Conservation (phyloP, 2,329 filamentous ascomycete species). For the Ophiostoma fasciatum region DNA sequence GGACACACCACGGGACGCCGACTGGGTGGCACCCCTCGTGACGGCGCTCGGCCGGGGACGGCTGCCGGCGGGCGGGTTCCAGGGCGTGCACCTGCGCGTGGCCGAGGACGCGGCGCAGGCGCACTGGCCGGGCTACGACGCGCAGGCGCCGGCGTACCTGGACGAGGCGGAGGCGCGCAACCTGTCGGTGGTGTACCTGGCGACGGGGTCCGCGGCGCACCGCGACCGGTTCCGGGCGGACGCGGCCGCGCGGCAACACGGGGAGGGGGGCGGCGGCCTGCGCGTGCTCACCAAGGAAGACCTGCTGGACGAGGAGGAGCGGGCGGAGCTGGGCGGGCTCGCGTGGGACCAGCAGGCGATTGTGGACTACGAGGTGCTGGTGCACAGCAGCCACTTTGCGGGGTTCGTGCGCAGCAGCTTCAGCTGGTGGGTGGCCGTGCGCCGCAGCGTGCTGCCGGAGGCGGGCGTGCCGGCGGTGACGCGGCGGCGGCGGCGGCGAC, state of each 20-base stretch:
- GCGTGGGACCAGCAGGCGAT: slow-evolving; percentile 16
- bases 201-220: slow-evolving; percentile 20
- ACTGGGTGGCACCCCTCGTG: neutral
- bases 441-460: slow-evolving; percentile 6
- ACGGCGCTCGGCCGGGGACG: slow-evolving; percentile 1
- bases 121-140: slow-evolving; percentile 21
- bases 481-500: neutral
- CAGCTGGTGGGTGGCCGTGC: slow-evolving; percentile 7
- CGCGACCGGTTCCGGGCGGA: slow-evolving; percentile 16
- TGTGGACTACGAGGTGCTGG: slow-evolving; percentile 8
- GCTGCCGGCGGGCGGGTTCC: slow-evolving; percentile 16
- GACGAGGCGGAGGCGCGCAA: slow-evolving; percentile 17
- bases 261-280: slow-evolving; percentile 19
- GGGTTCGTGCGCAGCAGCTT: slow-evolving; percentile 8
- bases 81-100: slow-evolving; percentile 23
- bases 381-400: slow-evolving; percentile 8
- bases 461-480: slow-evolving; percentile 2
- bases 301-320: slow-evolving; percentile 18
- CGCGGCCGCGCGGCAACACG: slow-evolving; percentile 14
- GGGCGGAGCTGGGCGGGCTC: slow-evolving; percentile 16
- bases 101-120: slow-evolving; percentile 19
- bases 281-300: slow-evolving; percentile 21
- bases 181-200: slow-evolving; percentile 21
- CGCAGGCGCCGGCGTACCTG: slow-evolving; percentile 23
- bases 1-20: too few relatives aligned